Evolutionary conservation across 1,139 yeast species (phyloP).

Genomic region (Debaryomyces singareniensis): DNA sequence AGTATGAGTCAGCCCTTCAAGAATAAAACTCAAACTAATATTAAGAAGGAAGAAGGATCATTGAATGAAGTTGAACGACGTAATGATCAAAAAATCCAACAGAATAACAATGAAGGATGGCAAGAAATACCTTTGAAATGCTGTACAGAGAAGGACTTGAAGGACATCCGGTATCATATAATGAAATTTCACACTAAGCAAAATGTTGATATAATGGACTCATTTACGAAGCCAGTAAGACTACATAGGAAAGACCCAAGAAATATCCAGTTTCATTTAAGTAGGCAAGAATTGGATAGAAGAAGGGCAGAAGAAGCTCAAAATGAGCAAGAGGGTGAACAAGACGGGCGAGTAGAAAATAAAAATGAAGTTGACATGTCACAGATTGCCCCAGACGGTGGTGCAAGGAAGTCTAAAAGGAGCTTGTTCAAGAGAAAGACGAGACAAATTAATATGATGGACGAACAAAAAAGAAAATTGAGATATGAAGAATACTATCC

Average conservation of each 20-base stretch:
- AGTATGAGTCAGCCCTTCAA: constrained; percentile 1
- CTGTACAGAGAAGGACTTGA: constrained; percentile 65
- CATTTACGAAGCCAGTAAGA: constrained; percentile 77
- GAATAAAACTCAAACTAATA: background rate
- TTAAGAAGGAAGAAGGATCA: background rate
- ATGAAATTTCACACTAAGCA: constrained; percentile 73
- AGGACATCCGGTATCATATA: constrained; percentile 72
- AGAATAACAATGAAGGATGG: constrained; percentile 32
- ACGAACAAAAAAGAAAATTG: constrained; percentile 73
- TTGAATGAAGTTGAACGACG: too few relatives aligned
- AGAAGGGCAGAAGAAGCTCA: constrained; percentile 46
- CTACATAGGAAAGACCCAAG: constrained; percentile 90
- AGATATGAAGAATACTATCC: constrained; percentile 96
- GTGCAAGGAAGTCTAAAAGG: constrained; percentile 66
- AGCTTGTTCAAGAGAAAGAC: constrained; percentile 73
- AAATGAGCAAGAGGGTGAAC: constrained; percentile 17
- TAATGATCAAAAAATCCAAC: constrained; percentile 5
- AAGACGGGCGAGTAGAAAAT: constrained; percentile 11
- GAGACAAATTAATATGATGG: constrained; percentile 71
- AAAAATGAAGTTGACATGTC: constrained; percentile 45
- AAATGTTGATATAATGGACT: constrained; percentile 61
- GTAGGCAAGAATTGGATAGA: constrained; percentile 54
- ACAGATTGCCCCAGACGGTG: constrained; percentile 90
- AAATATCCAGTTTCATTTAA: constrained; percentile 78
- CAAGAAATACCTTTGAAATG: constrained; percentile 70